Conservation (phyloP, 345 rosid genomes). For the Heritiera fomes region DNA sequence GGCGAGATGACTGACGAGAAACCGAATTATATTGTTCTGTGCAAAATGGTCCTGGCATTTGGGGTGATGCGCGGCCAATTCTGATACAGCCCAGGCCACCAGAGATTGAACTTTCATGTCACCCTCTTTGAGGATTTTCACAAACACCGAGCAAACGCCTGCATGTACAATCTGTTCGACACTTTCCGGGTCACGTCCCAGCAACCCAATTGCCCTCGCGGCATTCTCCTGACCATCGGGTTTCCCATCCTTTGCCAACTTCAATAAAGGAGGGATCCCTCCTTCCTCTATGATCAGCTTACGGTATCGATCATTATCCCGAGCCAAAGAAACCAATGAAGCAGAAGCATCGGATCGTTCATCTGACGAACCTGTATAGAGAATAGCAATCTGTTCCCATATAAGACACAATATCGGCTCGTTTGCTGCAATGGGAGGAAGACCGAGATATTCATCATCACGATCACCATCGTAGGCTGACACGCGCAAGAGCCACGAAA, state of each 20-base stretch:
- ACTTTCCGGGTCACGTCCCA: slow-evolving; percentile 77
- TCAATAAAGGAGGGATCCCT: slow-evolving; percentile 74
- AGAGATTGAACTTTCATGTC: slow-evolving; percentile 71
- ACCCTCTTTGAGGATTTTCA: slow-evolving; percentile 80
- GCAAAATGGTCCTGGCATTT: slow-evolving; percentile 77
- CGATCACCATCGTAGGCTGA: slow-evolving; percentile 55
- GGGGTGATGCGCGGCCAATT: slow-evolving; percentile 58
- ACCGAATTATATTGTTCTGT: slow-evolving; percentile 68
- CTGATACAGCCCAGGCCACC: slow-evolving; percentile 80
- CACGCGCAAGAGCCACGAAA: slow-evolving; percentile 73
- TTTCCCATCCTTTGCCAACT: slow-evolving; percentile 75
- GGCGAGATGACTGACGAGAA: slow-evolving; percentile 82
- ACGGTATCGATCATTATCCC: slow-evolving; percentile 76
- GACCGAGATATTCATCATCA: slow-evolving; percentile 65
- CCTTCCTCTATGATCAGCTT: slow-evolving; percentile 87
- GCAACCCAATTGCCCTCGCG: slow-evolving; percentile 71
- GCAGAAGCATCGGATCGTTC: slow-evolving; percentile 77
- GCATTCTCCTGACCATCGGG: slow-evolving; percentile 83
- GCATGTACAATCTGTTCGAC: slow-evolving; percentile 77
- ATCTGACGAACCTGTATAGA: slow-evolving; percentile 59
- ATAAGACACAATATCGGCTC: slow-evolving; percentile 82
- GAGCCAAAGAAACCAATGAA: slow-evolving; percentile 71
- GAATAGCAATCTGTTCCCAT: slow-evolving; percentile 84
- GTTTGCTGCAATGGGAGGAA: slow-evolving; percentile 81
- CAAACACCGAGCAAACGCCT: slow-evolving; percentile 75